Percentiles rank a stretch among this genome's conserved stretches.
These are phyloP conservation scores for Elsinoe fawcettii DNA, from an alignment of 2,329 filamentous ascomycete genomes.

Conservation along the genomic window DNA sequence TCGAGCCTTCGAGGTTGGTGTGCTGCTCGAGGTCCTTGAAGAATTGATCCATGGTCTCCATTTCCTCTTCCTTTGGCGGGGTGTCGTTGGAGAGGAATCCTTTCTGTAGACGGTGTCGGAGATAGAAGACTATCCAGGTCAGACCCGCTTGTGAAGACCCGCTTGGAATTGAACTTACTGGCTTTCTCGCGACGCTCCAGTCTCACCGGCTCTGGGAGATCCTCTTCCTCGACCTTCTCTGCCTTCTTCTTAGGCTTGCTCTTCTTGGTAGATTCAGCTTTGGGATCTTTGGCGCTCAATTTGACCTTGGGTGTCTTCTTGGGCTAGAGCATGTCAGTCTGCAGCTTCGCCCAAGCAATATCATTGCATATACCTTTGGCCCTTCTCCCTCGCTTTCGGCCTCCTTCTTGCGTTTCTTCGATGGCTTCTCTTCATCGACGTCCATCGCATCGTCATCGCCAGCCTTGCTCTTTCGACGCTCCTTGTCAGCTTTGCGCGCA, in stretches of 20 bases:
- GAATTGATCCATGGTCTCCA: constrained; percentile 69
- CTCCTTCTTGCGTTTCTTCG: constrained; percentile 76
- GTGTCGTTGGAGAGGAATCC: constrained; percentile 80
- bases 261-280: constrained; percentile 26
- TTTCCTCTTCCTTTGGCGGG: constrained; percentile 77
- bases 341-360: neutral
- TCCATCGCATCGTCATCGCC: constrained; percentile 28
- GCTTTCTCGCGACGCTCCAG: constrained; percentile 53
- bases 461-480: constrained; percentile 39
- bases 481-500: constrained; percentile 43
- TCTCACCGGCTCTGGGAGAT: constrained; percentile 47
- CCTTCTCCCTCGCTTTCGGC: constrained; percentile 60
- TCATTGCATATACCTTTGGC: constrained; percentile 43
- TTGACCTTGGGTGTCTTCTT: constrained; percentile 46
- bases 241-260: constrained; percentile 27
- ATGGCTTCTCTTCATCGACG: constrained; percentile 47
- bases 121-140: constrained; percentile 61
- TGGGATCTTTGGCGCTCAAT: constrained; percentile 36
- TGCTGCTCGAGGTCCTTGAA: constrained; percentile 73
- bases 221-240: constrained; percentile 39
- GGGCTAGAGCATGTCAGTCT: constrained; percentile 32
- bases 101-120: constrained; percentile 91
- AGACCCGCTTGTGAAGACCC: neutral
- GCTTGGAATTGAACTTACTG: constrained; percentile 30
- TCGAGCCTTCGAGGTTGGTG: constrained; percentile 74